These are phyloP conservation scores for Penstemon davidsonii DNA, from an alignment of 257 asterid genomes.

Conservation along the genomic window DNA sequence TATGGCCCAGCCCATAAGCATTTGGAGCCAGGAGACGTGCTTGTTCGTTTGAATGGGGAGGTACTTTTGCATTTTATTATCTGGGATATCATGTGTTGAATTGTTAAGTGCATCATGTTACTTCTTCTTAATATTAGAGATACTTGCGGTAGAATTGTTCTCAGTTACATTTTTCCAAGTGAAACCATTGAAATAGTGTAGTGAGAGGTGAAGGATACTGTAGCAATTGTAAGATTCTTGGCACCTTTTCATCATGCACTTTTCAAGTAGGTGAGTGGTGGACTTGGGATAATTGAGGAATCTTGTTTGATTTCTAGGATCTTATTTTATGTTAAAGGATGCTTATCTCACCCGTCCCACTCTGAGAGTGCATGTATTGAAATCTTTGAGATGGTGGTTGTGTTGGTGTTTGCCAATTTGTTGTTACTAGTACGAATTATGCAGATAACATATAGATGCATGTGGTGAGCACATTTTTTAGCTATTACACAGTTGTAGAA, in stretches of 20 bases:
- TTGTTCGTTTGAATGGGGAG: conserved; percentile 90
- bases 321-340: not conserved
- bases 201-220: conserved; percentile 19
- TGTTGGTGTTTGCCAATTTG: not conserved
- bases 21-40: conserved; percentile 99
- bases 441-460: not conserved
- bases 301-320: not conserved
- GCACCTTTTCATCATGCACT: not conserved
- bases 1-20: conserved; percentile 89
- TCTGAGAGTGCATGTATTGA: not conserved
- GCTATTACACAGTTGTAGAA: not conserved
- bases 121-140: conserved; percentile 8
- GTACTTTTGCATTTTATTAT: conserved; percentile 38
- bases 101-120: conserved; percentile 17
- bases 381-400: not conserved
- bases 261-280: not conserved
- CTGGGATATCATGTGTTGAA: conserved; percentile 1
- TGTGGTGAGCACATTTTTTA: not conserved
- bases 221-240: conserved; percentile 10
- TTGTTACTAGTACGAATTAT: not conserved
- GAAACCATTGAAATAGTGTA: conserved; percentile 2
- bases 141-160: conserved; percentile 9
- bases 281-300: conserved; percentile 2
- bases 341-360: not conserved
- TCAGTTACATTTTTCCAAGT: conserved; percentile 18